Conservation (phyloP, 202 grass and related monocot species). For the Schoenoplectus tabernaemontani region DNA sequence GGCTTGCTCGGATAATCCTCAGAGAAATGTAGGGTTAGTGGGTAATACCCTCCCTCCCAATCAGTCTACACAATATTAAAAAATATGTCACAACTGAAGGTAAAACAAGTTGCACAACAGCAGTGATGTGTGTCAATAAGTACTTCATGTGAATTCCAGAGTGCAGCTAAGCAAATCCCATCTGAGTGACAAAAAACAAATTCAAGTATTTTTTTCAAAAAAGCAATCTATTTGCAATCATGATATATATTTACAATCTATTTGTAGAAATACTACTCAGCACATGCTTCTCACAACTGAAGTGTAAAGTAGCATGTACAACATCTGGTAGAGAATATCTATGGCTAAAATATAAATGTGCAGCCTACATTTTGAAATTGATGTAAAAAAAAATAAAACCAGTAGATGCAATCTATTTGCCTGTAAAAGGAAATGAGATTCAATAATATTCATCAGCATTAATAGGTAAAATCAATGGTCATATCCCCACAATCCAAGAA, state of each 20-base stretch:
- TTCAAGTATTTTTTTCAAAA: not conserved
- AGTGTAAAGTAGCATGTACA: not conserved
- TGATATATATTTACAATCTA: not conserved
- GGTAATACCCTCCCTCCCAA: constrained; percentile 82
- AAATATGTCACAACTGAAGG: not conserved
- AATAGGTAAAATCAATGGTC: not conserved
- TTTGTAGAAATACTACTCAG: not conserved
- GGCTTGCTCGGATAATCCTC: constrained; percentile 66
- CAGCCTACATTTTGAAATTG: not conserved
- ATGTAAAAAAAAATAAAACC: not conserved
- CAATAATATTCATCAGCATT: not conserved
- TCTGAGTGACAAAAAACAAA: not conserved
- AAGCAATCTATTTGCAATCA: not conserved
- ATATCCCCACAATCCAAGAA: not conserved
- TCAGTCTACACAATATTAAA: constrained; percentile 55
- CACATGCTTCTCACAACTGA: not conserved
- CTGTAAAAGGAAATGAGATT: not conserved
- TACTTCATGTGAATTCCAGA: not conserved
- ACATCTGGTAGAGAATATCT: not conserved
- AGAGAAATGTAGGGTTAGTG: constrained; percentile 50
- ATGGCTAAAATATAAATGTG: not conserved
- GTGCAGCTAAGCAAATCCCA: not conserved
- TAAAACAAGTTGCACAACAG: not conserved
- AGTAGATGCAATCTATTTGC: not conserved
- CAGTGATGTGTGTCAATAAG: not conserved